phyloP scores from a whole-genome alignment of 2,329 filamentous ascomycete species.

The Ambrosiella cleistominuta region DNA sequence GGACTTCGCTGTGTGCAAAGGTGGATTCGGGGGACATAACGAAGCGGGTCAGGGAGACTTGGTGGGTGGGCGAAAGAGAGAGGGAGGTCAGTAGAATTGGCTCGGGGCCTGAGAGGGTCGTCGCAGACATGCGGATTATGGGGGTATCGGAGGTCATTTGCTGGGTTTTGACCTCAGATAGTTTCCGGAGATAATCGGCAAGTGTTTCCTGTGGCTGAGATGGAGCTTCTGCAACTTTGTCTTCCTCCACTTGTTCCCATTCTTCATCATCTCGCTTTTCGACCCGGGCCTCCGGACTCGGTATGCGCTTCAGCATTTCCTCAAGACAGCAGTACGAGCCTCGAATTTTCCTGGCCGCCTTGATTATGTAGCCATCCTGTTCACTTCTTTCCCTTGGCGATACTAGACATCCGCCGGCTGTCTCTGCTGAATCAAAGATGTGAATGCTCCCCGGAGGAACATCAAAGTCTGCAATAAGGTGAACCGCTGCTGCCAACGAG shows the following conservation, averaged over 20 bases:
- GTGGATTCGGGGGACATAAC: slow-evolving; percentile 19
- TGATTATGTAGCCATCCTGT: slow-evolving; percentile 21
- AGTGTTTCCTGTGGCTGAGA: background rate
- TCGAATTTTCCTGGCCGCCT: slow-evolving; percentile 20
- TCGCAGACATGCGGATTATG: slow-evolving; percentile 7
- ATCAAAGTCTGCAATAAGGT: slow-evolving; percentile 21
- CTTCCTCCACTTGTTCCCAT: background rate
- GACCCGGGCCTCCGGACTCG: background rate
- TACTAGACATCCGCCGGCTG: slow-evolving; percentile 19
- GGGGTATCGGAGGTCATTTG: background rate
- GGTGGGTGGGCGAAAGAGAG: slow-evolving; percentile 10
- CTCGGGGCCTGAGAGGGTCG: slow-evolving; percentile 1
- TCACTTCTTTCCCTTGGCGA: slow-evolving; percentile 17
- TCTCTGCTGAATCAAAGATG: slow-evolving; percentile 19
- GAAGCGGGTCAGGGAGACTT: slow-evolving; percentile 17
- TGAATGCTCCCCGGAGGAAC: slow-evolving; percentile 20
- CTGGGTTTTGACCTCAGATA: background rate
- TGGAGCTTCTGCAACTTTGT: background rate
- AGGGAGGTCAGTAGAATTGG: slow-evolving; percentile 8
- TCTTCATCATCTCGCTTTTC: background rate
- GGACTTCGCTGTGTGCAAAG: slow-evolving; percentile 18
- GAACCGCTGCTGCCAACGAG: slow-evolving; percentile 21
- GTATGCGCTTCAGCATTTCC: slow-evolving; percentile 15
- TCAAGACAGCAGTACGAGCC: slow-evolving; percentile 20
- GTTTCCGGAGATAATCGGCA: slow-evolving; percentile 10